Evolutionary conservation across 305 asterid species (phyloP), one percentile per base, ranked within the genome.

Genomic region (Plantago coronopus): DNA sequence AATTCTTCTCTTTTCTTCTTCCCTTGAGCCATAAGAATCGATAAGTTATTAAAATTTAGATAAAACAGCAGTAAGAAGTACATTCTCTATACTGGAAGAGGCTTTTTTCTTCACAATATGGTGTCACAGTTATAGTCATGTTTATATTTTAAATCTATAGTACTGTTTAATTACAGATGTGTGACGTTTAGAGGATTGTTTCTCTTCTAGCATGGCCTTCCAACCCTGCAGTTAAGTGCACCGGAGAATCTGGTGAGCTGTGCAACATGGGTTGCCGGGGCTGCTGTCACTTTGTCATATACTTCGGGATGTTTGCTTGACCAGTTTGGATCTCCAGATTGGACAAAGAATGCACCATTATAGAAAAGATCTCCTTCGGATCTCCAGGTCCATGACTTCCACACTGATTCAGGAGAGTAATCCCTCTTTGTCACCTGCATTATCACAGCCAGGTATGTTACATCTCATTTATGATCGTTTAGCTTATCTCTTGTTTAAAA

Each of bases 321-420:
- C 76, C 75, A 70, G 13, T 60, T 54, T 50, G 77, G 80, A 64
- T 68, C 74, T 43, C 80, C 80, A 19, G 80, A 75, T 40, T 75
- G 63, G 19, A 63, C 74, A 61, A 75, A 75, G 66, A 59, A 75
- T 27, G 80, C 80, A 13, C 80, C 80, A 17, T 61, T 48, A 69
- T 63, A 19, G 66, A 75, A 67, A 38, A 67, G 25, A 63, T 75
- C 80, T 19, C 72, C 69, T 49, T 75, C 74, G 25, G 80, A 75
- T 63, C 75, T 75, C 80, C 80, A 75, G 34, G 75, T 55, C 80
- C 80, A 75, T 23, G 64, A 42, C 50, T 64, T 67, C 80, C 80
- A 75, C 58, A 15, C 66, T 10, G 60, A 38, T 60, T 71, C 72
- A 12, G 76, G 55, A 9, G 80, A 40, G 19, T 75, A 71, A 4